These are phyloP conservation scores for Fusarium siculi DNA, from an alignment of 2,329 filamentous ascomycete genomes.

Conservation along the genomic window DNA sequence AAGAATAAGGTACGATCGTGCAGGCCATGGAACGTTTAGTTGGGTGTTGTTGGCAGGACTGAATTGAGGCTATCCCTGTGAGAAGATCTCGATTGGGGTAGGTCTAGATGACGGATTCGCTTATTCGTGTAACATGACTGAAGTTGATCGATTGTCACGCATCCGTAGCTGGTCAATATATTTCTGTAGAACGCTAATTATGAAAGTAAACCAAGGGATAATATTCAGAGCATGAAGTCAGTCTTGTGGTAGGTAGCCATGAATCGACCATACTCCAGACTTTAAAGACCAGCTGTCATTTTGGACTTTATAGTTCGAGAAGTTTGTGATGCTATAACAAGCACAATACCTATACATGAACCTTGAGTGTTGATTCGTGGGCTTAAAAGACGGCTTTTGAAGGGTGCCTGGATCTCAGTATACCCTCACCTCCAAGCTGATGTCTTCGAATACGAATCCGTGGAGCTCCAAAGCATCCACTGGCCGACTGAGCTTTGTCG, in stretches of 20 bases:
- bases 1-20: conserved; percentile 9
- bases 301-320: no score
- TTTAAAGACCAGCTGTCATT: no score
- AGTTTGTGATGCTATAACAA: no score
- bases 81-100: not conserved
- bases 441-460: not conserved
- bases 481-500: not conserved
- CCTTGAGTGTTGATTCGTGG: not conserved
- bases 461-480: conserved; percentile 5
- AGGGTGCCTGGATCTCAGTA: not conserved
- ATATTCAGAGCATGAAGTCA: not conserved
- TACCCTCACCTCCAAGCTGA: not conserved
- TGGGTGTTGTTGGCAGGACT: conserved; percentile 1
- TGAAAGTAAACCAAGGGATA: not conserved
- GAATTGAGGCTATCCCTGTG: not conserved
- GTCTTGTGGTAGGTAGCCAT: no score
- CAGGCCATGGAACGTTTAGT: not conserved
- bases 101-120: not conserved
- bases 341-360: not conserved
- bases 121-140: not conserved
- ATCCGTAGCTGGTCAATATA: not conserved
- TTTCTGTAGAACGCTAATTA: not conserved
- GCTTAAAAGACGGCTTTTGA: not conserved
- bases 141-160: not conserved
- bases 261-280: no score